A percentile compares a stretch with the other conserved stretches of the same genome.
Conservation (phyloP, 257 asterid species). For the Nicotiana obtusifolia region DNA sequence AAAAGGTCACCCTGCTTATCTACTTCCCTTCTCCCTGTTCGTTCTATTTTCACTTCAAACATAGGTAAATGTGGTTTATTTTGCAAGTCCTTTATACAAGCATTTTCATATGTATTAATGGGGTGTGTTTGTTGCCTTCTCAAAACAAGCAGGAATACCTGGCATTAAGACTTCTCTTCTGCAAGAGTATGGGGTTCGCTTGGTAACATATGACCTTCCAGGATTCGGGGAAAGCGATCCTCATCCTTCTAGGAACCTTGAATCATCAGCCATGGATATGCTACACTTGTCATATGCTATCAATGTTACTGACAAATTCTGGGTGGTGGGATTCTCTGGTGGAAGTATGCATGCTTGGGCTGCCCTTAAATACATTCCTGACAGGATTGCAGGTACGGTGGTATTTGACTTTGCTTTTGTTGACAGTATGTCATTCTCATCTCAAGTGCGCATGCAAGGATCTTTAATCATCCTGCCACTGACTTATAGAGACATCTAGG, state of each 20-base stretch:
- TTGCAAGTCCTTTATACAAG: neutral
- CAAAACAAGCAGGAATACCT: constrained; percentile 60
- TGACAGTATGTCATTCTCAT: neutral
- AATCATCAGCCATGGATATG: constrained; percentile 89
- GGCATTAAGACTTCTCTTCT: constrained; percentile 59
- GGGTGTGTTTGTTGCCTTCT: constrained; percentile 1
- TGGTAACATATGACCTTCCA: constrained; percentile 85
- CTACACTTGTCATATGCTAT: constrained; percentile 74
- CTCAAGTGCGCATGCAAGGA: neutral
- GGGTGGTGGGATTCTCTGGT: constrained; percentile 74
- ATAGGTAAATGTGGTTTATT: neutral
- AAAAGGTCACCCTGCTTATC: neutral
- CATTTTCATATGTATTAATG: neutral
- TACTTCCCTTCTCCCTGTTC: neutral
- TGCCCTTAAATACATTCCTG: constrained; percentile 90
- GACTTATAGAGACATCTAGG: neutral
- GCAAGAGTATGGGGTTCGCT: constrained; percentile 74
- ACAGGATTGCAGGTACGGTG: constrained; percentile 67
- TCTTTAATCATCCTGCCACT: neutral
- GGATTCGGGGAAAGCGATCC: constrained; percentile 99
- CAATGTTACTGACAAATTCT: constrained; percentile 71
- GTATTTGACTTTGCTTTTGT: neutral
- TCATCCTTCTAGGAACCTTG: constrained; percentile 74
- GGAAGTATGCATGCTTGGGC: constrained; percentile 94
- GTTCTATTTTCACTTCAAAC: neutral